Evolutionary conservation across 257 asterid species (phyloP), one percentile per base, ranked within the genome.

Genomic region (Solanum paucissectum): DNA sequence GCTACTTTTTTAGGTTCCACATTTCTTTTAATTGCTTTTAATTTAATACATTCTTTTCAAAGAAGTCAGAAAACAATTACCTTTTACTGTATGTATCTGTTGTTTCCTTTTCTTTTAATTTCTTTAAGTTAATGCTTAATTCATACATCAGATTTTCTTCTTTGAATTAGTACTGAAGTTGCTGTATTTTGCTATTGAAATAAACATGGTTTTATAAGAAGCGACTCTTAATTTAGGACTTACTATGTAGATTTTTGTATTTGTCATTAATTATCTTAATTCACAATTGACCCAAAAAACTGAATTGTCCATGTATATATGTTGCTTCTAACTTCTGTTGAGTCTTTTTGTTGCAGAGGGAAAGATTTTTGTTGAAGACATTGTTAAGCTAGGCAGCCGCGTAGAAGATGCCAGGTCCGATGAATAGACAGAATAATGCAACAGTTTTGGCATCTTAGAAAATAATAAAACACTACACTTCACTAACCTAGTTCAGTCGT

Each of bases 301-400:
- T 1, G n/a, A 52, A 52, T 52, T 52, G 62, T 52, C 62, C 6
- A 0, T 52, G 1, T 52, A 52, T 52, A 6, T 16, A 16, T 52
- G 62, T 0, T 52, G 62, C 62, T 18, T 52, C 9, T 52, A 52
- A 52, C 62, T 52, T 52, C 64, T 55, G 66, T 84, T 44, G 37
- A 83, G 33, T 87, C n/a, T 37, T 62, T 86, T 44, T 85, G 46
- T 82, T 87, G 81, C 96, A 94, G 98, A 96, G 88, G 99, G 98
- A 32, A 96, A 96, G 91, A 96, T 96, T 91, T 95, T 90, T 14
- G 99, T 96, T 4, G 96, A 95, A 90, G 98, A 95, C 90, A 96
- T 94, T 33, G 99, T 96, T 87, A 91, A 93, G 93, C 87, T 96
- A 92, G 99, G 98, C 83, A 92, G 95, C 85, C 94, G 95, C 12